Percentiles rank a stretch among this genome's conserved stretches.
phyloP scores from a whole-genome alignment of 192 early-diverging fungal species.

The Coemansia sp. region DNA sequence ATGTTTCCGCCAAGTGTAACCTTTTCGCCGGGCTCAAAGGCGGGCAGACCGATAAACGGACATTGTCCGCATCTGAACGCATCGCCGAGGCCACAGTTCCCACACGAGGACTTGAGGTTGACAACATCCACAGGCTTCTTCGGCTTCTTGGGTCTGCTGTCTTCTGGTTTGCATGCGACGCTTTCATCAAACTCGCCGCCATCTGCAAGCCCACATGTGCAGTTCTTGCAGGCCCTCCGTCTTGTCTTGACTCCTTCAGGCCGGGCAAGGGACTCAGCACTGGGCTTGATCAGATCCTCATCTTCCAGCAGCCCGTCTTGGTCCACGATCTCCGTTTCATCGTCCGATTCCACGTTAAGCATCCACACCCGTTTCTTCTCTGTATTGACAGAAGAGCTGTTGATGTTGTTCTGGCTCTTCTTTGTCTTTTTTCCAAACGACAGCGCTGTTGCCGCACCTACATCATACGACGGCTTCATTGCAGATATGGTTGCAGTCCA shows the following conservation, averaged over 20 bases:
- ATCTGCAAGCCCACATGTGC: slow-evolving; percentile 89
- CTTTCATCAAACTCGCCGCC: slow-evolving; percentile 64
- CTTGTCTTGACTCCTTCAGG: slow-evolving; percentile 78
- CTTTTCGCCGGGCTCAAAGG: slow-evolving; percentile 94
- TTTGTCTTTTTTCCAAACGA: slow-evolving; percentile 77
- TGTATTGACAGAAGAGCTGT: slow-evolving; percentile 21
- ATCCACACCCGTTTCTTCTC: slow-evolving; percentile 71
- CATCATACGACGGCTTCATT: slow-evolving; percentile 82
- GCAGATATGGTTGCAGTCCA: slow-evolving; percentile 44
- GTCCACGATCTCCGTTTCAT: slow-evolving; percentile 81
- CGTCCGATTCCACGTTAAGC: slow-evolving; percentile 72
- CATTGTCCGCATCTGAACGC: slow-evolving; percentile 96
- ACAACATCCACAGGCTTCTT: slow-evolving; percentile 54
- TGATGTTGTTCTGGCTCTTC: slow-evolving; percentile 33
- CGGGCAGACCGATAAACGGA: slow-evolving; percentile 96
- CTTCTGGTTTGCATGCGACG: slow-evolving; percentile 29
- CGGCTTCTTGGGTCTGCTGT: slow-evolving; percentile 60
- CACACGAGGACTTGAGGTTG: slow-evolving; percentile 64
- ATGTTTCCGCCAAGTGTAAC: slow-evolving; percentile 77
- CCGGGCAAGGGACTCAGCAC: slow-evolving; percentile 59
- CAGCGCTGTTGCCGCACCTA: slow-evolving; percentile 81
- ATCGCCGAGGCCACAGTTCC: slow-evolving; percentile 92
- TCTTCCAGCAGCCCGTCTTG: slow-evolving; percentile 88
- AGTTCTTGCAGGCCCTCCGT: slow-evolving; percentile 97
- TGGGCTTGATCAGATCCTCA: slow-evolving; percentile 73